Conservation (phyloP, 768 basidiomycete genomes). For the Boletus rubroflammeus region DNA sequence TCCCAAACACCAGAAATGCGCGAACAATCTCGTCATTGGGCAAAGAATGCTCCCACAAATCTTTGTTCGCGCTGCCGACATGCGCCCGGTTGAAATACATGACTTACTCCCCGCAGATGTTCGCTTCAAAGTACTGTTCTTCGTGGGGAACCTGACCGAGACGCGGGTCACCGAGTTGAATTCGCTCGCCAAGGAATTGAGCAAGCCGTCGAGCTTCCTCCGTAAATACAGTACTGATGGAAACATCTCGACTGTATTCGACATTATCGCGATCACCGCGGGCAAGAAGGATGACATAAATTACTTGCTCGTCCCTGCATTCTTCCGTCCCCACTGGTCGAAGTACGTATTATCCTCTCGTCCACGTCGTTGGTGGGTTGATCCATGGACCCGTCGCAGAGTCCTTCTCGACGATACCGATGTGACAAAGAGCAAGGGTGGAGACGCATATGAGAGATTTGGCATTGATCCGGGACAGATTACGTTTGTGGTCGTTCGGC, state of each 20-base stretch:
- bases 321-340: slow-evolving; percentile 41
- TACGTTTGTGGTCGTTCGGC: slow-evolving; percentile 37
- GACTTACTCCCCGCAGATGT: slow-evolving; percentile 38
- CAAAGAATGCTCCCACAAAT: slow-evolving; percentile 37
- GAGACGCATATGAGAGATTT: slow-evolving; percentile 33
- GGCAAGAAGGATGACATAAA: slow-evolving; percentile 33
- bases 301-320: slow-evolving; percentile 33
- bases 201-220: slow-evolving; percentile 25
- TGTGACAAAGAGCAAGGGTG: slow-evolving; percentile 28
- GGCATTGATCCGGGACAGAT: slow-evolving; percentile 30
- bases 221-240: slow-evolving; percentile 25
- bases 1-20: slow-evolving; percentile 27
- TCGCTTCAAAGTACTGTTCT: slow-evolving; percentile 38
- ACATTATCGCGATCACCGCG: slow-evolving; percentile 24
- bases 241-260: slow-evolving; percentile 30
- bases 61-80: slow-evolving; percentile 36
- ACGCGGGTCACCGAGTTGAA: slow-evolving; percentile 20
- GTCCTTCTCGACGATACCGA: slow-evolving; percentile 38
- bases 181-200: slow-evolving; percentile 27
- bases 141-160: slow-evolving; percentile 29
- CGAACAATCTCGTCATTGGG: slow-evolving; percentile 34
- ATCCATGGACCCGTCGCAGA: slow-evolving; percentile 17
- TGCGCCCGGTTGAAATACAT: slow-evolving; percentile 37
- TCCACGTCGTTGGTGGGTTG: not conserved
- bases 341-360: slow-evolving; percentile 30